Evolutionary conservation across 2,329 filamentous ascomycete genomes (phyloP), one percentile per base, ranked within the genome.

Genomic region (Colletotrichum tabaci): DNA sequence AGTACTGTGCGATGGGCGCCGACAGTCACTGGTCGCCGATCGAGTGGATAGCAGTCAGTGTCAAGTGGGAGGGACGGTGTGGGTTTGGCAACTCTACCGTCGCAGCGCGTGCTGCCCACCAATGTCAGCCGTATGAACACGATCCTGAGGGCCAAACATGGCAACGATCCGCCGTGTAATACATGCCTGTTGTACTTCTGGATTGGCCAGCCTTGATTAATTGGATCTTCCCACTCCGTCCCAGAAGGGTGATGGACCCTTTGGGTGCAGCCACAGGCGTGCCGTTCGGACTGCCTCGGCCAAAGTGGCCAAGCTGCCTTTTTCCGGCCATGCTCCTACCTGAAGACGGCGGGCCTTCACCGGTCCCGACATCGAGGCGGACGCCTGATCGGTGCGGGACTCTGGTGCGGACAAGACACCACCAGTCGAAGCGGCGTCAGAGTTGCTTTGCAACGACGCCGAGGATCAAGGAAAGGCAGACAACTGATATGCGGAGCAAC

Each of bases 131-230:
- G 61, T 55, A 53, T 26, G 15, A 18, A 52, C 61, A 58, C 38
- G 42, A 23, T 62, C 50, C 50, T 38, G 30, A 50, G 38, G 16
- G 58, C 65, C 52, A 40, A 58, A 18, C 4, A 42, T n/a, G 42
- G 68, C 50, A 71, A 71, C 23, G 64, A 71, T 71, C 64, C 58
- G 65, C 68, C 26, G 26, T 6, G 26, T 30, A 1, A 30, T 30
- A 6, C 26, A 30, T 30, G 26, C 26, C 26, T 9, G 23, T 30
- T 3, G 21, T 35, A 18, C 21, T 7, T 61, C 63, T 35, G 61
- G 63, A 67, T 67, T 68, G 64, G 68, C 64, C 68, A 71, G 68
- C 65, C 68, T 68, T 71, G 68, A 63, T 68, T 68, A 58, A 71
- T 13, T 71, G 65, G 64, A 71, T 71, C 68, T 62, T 46, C 21